phyloP scores from a whole-genome alignment of 495 filamentous ascomycete species.

The Aspergillus bertholletiae region DNA sequence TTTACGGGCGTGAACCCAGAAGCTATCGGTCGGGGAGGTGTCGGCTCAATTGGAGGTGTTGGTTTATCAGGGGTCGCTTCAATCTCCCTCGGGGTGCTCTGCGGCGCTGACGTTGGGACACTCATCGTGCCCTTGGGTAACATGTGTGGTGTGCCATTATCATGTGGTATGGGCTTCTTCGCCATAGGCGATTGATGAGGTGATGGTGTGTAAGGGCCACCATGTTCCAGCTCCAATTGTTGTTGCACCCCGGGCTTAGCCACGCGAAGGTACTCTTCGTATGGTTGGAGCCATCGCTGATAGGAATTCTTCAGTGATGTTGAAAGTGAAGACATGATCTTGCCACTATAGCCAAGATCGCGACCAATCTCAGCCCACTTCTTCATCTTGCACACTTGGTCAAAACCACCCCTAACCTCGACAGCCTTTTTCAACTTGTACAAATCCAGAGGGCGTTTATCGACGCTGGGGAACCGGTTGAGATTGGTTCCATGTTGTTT shows the following conservation, averaged over 20 bases:
- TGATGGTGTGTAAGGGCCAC: constrained; percentile 91
- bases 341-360: constrained; percentile 96
- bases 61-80: constrained; percentile 41
- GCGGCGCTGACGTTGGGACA: constrained; percentile 62
- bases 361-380: constrained; percentile 99
- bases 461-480: constrained; percentile 90
- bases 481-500: constrained; percentile 93
- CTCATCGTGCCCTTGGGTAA: constrained; percentile 66
- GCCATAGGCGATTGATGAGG: constrained; percentile 74
- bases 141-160: constrained; percentile 62
- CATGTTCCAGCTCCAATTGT: constrained; percentile 88
- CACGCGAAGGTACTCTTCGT: constrained; percentile 88
- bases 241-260: constrained; percentile 97
- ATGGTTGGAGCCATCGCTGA: constrained; percentile 91
- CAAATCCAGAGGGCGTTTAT: constrained; percentile 94
- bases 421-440: constrained; percentile 97
- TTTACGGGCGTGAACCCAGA: constrained; percentile 84
- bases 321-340: constrained; percentile 99
- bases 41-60: constrained; percentile 47
- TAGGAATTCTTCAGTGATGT: constrained; percentile 99
- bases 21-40: constrained; percentile 48
- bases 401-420: constrained; percentile 88
- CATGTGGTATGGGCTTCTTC: constrained; percentile 60
- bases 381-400: constrained; percentile 92
- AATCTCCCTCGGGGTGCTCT: constrained; percentile 59